Evolutionary conservation across 306 rosid species (phyloP), one percentile per base, ranked within the genome.

Genomic region (Adenanthera pavonina): DNA sequence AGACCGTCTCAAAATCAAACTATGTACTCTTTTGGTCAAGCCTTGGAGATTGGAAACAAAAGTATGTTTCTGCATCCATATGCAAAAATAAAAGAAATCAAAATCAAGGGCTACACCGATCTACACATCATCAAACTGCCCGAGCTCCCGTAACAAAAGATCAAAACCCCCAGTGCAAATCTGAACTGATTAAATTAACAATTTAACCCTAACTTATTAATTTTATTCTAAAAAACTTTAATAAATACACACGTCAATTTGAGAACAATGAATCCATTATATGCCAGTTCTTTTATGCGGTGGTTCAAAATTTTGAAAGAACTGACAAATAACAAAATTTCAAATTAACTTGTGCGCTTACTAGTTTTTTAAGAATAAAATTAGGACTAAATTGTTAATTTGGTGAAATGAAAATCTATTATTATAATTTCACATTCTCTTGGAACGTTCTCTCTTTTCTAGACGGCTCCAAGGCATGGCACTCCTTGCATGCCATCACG

Each of bases 401-500:
- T 68, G 33, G 15, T 44, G 17, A 43, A 68, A 68, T 19, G 3
- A 43, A 64, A 76, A 70, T 33, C 60, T 62, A 76, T 25, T 4
- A 25, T 46, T 36, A 20, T 83, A 75, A 69, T 44, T 91, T 83
- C 47, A 81, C 82, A 67, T 83, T 80, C 17, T 78, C 74, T 81
- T 33, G 53, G 54, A 77, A 7, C 16, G 11, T 20, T 25, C 46
- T 56, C 48, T 87, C 80, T 80, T 82, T 82, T 34, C 75, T 84
- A 4, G 92, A 78, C 1, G 95, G 96, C 74, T 93, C 92, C 86
- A 93, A 86, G 56, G 97, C 94, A 51, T 93, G 97, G 34, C 94
- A 93, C 77, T 90, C 85, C 79, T 67, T 88, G 74, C 97, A 93
- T 6, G 91, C 82, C 79, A 86, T 84, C 59, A 86, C 83, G 74